Evolutionary conservation across 495 filamentous ascomycete genomes (phyloP), one percentile per base, ranked within the genome.

Genomic region (Geoglossum glabrum): DNA sequence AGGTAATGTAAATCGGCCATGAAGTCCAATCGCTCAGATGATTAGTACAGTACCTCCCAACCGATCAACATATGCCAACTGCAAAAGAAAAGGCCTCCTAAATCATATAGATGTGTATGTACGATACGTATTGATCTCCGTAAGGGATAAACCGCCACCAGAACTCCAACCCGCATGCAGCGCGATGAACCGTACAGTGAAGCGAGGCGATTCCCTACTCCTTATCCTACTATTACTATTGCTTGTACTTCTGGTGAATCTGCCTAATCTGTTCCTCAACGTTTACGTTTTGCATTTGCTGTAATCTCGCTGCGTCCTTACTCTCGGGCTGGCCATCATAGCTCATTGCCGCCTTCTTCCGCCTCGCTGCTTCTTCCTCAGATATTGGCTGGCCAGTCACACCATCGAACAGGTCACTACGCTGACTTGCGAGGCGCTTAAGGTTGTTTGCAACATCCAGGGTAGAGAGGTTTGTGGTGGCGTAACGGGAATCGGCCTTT

Each of bases 361-460:
- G 75, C 59, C 88, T 72, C 38, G 78, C 80, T 60, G 77, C 73
- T 70, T 94, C 88, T 63, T 93, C 89, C 52, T 83, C 82, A 0
- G 76, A 70, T 33, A 86, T 69, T 19, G 78, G 71, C 64, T 82
- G 73, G 1, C 85, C 84, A 0, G 82, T 81, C 23, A 77, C 75
- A 3, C 75, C 75, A 63, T 98, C 90, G 66, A 95, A 96, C n/a
- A 96, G 76, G 66, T 98, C 92, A 61, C 76, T 83, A 33, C 92
- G 79, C 65, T 94, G 87, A 56, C 83, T 87, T n/a, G 90, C 88
- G 30, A 97, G 76, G n/a, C 92, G 86, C 72, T 97, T 97, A 60
- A 98, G 76, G 64, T 98, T 97, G 66, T 84, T 86, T 59, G 88
- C 90, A 27, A 93, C 90, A 63, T 96, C 90, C 33, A 74, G 75